Conservation (phyloP, 2,329 filamentous ascomycete species). For the Fusarium verticillioides region DNA sequence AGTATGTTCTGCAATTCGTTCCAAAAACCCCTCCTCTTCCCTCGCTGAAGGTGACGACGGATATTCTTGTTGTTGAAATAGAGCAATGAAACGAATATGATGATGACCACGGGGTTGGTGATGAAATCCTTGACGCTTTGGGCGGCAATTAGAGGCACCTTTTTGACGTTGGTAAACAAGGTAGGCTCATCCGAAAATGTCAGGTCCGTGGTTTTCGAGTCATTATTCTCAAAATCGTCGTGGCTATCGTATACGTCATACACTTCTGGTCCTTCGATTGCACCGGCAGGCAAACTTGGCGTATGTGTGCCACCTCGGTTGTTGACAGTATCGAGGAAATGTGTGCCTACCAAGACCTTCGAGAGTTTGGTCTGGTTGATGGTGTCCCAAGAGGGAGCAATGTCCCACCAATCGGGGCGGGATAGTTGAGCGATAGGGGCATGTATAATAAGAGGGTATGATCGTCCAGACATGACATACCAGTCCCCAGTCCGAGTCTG, state of each 20-base stretch:
- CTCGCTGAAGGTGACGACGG: conserved; percentile 52
- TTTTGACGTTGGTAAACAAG: conserved; percentile 62
- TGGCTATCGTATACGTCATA: conserved; percentile 30
- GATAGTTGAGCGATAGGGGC: conserved; percentile 62
- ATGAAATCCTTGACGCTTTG: conserved; percentile 66
- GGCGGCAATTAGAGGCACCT: conserved; percentile 61
- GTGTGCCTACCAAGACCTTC: conserved; percentile 76
- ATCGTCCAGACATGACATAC: conserved; percentile 90
- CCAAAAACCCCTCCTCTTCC: conserved; percentile 45
- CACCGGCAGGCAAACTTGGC: conserved; percentile 52
- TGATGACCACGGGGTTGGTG: conserved; percentile 63
- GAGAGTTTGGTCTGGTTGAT: conserved; percentile 61
- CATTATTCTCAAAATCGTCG: conserved; percentile 46
- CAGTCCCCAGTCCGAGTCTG: conserved; percentile 87
- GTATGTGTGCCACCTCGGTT: conserved; percentile 50
- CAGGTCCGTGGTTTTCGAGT: conserved; percentile 45
- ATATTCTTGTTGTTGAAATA: conserved; percentile 60
- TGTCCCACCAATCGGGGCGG: conserved; percentile 61
- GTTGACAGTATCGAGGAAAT: conserved; percentile 64
- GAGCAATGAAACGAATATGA: conserved; percentile 56
- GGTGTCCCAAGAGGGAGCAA: conserved; percentile 52
- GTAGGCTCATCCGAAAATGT: conserved; percentile 51
- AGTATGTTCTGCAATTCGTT: conserved; percentile 40
- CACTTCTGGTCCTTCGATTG: conserved; percentile 38
- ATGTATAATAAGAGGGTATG: conserved; percentile 86